Conservation (phyloP, 768 basidiomycete species). For the Kwoniella sp. region DNA sequence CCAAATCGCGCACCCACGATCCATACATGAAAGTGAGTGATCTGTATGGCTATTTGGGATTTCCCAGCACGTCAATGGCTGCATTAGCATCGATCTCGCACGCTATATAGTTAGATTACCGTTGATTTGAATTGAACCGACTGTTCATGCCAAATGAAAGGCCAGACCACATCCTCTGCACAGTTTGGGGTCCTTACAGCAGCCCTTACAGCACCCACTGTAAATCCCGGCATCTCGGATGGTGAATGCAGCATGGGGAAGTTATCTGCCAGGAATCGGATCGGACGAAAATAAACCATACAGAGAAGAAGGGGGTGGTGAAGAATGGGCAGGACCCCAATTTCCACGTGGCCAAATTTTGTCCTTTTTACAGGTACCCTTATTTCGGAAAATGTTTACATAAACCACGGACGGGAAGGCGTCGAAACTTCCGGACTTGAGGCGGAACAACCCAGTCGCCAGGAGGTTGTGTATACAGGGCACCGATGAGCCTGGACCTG, state of each 20-base stretch:
- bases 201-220: too few species aligned
- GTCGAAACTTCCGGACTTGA: background rate
- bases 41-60: too few species aligned
- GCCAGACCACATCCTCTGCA: background rate
- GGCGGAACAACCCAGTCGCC: too few species aligned
- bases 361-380: background rate
- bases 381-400: background rate
- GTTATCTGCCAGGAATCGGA: background rate
- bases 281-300: background rate
- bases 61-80: background rate
- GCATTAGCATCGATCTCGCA: background rate
- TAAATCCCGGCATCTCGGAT: too few species aligned
- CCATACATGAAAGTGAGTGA: background rate
- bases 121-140: background rate
- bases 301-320: background rate
- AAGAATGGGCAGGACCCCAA: background rate
- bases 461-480: too few species aligned
- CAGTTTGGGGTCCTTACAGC: too few species aligned
- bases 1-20: background rate
- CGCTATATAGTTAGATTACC: background rate
- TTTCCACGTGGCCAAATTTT: background rate
- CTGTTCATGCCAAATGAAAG: background rate
- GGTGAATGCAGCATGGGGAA: too few species aligned
- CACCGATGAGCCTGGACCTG: background rate
- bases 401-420: background rate